phyloP scores from a whole-genome alignment of 208 protist species.

The Crithidia fasciculata region DNA sequence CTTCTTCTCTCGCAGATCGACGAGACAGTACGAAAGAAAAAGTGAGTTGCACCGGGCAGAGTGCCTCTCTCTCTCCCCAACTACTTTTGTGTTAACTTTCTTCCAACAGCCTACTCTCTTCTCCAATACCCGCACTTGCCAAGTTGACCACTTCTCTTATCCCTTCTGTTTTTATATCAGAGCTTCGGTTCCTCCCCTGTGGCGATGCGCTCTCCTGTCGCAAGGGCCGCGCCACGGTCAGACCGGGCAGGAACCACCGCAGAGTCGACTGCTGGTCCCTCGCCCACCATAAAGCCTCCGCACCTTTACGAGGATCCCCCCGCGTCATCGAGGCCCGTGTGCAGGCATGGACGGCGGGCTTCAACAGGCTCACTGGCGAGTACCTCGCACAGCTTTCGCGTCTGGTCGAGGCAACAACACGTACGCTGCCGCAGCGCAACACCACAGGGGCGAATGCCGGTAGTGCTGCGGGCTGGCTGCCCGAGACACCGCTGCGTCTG shows the following conservation, averaged over 20 bases:
- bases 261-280: too few species aligned
- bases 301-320: not conserved
- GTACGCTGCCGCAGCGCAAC: not conserved
- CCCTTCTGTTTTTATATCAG: not conserved
- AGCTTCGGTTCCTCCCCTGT: not conserved
- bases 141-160: not conserved
- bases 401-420: not conserved
- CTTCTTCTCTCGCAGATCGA: not conserved
- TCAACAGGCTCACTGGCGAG: conserved; percentile 9
- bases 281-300: not conserved
- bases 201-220: not conserved
- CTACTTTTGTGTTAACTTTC: not conserved
- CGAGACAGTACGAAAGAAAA: not conserved
- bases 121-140: too few species aligned
- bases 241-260: too few species aligned
- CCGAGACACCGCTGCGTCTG: not conserved
- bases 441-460: not conserved
- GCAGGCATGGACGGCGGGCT: conserved; percentile 6
- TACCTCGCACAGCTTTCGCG: conserved; percentile 18
- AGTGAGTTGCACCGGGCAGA: too few species aligned
- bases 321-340: not conserved
- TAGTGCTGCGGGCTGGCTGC: not conserved
- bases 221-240: not conserved
- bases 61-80: not conserved
- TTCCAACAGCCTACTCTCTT: too few species aligned